phyloP scores from a whole-genome alignment of 805 yeast species.

The Clavispora vitiphila region DNA sequence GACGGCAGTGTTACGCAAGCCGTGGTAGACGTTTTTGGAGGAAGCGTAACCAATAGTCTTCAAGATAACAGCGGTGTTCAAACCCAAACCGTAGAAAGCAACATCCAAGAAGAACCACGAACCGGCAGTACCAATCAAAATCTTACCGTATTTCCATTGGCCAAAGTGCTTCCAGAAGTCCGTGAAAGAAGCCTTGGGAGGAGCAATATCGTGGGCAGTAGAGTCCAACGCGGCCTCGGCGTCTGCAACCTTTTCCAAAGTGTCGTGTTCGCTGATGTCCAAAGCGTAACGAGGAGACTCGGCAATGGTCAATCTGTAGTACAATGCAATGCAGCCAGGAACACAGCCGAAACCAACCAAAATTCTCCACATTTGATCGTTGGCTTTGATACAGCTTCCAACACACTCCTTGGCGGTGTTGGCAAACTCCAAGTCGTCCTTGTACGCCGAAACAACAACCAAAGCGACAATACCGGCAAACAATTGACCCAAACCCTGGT shows the following conservation, averaged over 20 bases:
- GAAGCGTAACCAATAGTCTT: constrained; percentile 82
- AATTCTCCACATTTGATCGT: constrained; percentile 94
- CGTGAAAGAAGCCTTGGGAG: constrained; percentile 76
- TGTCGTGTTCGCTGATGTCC: constrained; percentile 62
- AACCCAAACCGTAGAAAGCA: constrained; percentile 84
- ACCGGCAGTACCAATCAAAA: constrained; percentile 83
- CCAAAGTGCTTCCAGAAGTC: constrained; percentile 72
- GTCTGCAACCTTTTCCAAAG: constrained; percentile 49
- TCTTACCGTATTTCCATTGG: constrained; percentile 84
- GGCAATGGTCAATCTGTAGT: constrained; percentile 90
- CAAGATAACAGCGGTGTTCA: constrained; percentile 76
- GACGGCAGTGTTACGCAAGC: constrained; percentile 73
- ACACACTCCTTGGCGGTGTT: constrained; percentile 57
- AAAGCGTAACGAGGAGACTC: constrained; percentile 90
- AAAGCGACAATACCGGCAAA: constrained; percentile 81
- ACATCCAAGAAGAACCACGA: constrained; percentile 89
- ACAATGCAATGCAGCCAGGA: constrained; percentile 79
- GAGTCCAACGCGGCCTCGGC: constrained; percentile 40
- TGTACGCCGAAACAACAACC: constrained; percentile 72
- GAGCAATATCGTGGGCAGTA: constrained; percentile 36
- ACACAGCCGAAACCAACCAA: constrained; percentile 85
- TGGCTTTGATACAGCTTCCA: constrained; percentile 63
- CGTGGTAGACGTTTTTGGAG: constrained; percentile 60
- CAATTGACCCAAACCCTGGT: constrained; percentile 96
- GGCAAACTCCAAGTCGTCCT: constrained; percentile 51